Base-by-base conservation (phyloP, 768 basidiomycete species). In the Udeniomyces megalosporus region DNA sequence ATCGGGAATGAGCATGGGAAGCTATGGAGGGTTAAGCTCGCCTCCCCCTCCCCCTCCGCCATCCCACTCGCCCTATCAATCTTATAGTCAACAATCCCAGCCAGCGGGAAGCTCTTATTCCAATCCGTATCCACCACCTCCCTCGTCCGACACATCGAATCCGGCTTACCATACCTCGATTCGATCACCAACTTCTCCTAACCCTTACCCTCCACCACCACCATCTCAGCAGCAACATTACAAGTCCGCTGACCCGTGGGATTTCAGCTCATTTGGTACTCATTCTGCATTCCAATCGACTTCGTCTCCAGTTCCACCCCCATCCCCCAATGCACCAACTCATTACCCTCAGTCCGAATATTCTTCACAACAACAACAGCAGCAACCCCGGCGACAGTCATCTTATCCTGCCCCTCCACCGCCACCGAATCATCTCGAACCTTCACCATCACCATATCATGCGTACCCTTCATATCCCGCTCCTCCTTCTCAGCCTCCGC, bases 11-110 rank as follows among this genome's bases (percentile, higher is more conserved):
- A 42, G 38, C 17, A 8, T 42, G 8, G 38, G 38, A 8, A 42
- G 22, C 67, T 34, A 60, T 66, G 69, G 50, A 55, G 64, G 29
- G 56, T 66, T 65, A 60, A 32, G 62, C 69, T 72, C 58, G 66
- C 67, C 14, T 67, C 69, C 10, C 71, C 73, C 67, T 24, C 68
- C 49, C 65, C 66, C 52, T 17, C 56, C 65, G 44, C 64, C 61
- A 56, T 68, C 69, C 42, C 59, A 67, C 65, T 53, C 62, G 32
- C 71, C 68, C 20, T 74, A 73, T 52, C 68, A 70, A 44, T 71
- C 72, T 48, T 60, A 62, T 44, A 8, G 17, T 42, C 38, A 42
- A 42, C 17, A 8, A 42, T n/a, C n/a, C n/a, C n/a, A n/a, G n/a
- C n/a, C n/a, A n/a, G n/a, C n/a, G n/a, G n/a, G n/a, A n/a, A n/a